A percentile compares a stretch with the other conserved stretches of the same genome.
These are phyloP conservation scores for Rhizoctonia solani DNA, from an alignment of 1,284 basidiomycete genomes.

Conservation along the genomic window DNA sequence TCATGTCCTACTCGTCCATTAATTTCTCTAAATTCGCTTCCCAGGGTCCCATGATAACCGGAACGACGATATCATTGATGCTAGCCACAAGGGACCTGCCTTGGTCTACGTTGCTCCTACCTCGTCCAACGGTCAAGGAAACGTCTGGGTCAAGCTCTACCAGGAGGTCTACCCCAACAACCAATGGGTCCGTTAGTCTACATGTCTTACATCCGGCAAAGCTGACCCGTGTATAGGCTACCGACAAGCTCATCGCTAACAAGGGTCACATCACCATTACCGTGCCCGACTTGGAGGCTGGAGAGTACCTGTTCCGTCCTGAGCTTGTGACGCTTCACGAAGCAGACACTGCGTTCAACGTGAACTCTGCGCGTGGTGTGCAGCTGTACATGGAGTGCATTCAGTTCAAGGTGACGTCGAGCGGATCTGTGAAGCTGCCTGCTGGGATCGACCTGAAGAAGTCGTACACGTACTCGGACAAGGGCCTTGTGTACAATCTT, in stretches of 20 bases:
- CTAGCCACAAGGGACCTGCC: slow-evolving; percentile 35
- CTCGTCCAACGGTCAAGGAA: slow-evolving; percentile 16
- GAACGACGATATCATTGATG: slow-evolving; percentile 30
- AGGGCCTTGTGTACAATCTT: slow-evolving; percentile 21
- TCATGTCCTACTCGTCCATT: background rate
- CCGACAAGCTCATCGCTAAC: slow-evolving; percentile 34
- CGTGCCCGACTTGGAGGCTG: slow-evolving; percentile 32
- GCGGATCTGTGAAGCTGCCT: slow-evolving; percentile 4
- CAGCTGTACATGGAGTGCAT: slow-evolving; percentile 35
- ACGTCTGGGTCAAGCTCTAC: slow-evolving; percentile 35
- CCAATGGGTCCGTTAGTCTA: slow-evolving; percentile 18
- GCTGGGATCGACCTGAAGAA: slow-evolving; percentile 14
- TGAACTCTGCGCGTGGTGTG: slow-evolving; percentile 23
- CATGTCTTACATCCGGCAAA: background rate
- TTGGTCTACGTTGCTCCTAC: slow-evolving; percentile 36
- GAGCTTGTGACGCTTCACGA: slow-evolving; percentile 37
- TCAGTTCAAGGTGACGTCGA: slow-evolving; percentile 26
- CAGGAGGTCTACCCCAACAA: slow-evolving; percentile 5
- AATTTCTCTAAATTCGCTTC: background rate
- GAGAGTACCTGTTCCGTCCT: slow-evolving; percentile 36
- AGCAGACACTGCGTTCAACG: slow-evolving; percentile 24
- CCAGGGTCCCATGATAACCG: slow-evolving; percentile 31
- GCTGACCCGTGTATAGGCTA: slow-evolving; percentile 7
- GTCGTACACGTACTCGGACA: slow-evolving; percentile 5
- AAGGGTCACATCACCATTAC: slow-evolving; percentile 34